Conservation (phyloP, 306 rosid genomes). For the Citrullus mucosospermus region DNA sequence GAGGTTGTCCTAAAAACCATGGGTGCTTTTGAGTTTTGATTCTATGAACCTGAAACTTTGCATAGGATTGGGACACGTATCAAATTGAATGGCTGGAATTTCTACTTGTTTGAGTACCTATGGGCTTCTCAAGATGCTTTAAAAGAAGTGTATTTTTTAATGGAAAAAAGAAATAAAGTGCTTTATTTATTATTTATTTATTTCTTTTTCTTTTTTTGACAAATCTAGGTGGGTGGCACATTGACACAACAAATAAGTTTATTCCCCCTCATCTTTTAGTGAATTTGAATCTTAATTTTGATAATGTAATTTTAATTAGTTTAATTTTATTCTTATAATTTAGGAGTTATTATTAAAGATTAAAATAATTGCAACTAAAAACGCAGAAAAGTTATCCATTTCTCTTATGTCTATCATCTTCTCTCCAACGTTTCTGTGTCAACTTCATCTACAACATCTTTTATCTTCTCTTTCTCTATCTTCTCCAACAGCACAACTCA, state of each 20-base stretch:
- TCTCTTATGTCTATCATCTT: too few relatives aligned
- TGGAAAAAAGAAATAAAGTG: background rate
- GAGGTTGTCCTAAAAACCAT: slow-evolving; percentile 4
- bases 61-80: background rate
- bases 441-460: too few relatives aligned
- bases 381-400: too few relatives aligned
- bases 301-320: background rate
- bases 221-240: slow-evolving; percentile 6
- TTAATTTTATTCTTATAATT: background rate
- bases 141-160: background rate
- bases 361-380: too few relatives aligned
- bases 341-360: too few relatives aligned
- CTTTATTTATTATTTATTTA: too few relatives aligned
- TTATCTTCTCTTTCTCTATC: too few relatives aligned
- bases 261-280: background rate
- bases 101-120: background rate
- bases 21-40: background rate
- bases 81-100: background rate
- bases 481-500: too few relatives aligned
- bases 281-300: background rate
- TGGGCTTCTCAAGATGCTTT: background rate
- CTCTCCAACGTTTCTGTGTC: too few relatives aligned
- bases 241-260: background rate
- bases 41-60: background rate
- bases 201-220: background rate